A percentile compares a stretch with the other conserved stretches of the same genome.
phyloP scores from a whole-genome alignment of 164 flowering plant genomes.

The Warburgia ugandensis region DNA sequence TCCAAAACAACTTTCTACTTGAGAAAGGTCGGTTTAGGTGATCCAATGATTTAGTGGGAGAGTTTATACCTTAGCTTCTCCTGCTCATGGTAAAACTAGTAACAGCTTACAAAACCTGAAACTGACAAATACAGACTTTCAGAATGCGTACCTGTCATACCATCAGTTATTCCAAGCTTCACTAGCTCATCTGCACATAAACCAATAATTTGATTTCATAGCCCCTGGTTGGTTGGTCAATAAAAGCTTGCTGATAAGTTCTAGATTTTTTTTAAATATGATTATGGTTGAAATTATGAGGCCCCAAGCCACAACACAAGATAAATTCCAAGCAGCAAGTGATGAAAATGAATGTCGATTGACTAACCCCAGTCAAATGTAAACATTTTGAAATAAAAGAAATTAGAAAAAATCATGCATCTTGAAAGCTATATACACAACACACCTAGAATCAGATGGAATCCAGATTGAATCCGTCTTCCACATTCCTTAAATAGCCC shows the following conservation, averaged over 20 bases:
- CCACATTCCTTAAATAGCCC: conserved; percentile 84
- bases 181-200: conserved; percentile 59
- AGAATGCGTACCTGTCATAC: conserved; percentile 46
- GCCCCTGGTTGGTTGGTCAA: too few relatives aligned
- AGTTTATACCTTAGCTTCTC: too few relatives aligned
- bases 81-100: background rate
- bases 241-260: too few relatives aligned
- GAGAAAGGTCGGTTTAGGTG: too few relatives aligned
- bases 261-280: too few relatives aligned
- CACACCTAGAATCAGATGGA: conserved; percentile 59
- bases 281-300: too few relatives aligned
- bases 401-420: background rate
- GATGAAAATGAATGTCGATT: too few relatives aligned
- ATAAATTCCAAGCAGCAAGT: too few relatives aligned
- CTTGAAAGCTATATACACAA: background rate
- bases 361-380: too few relatives aligned
- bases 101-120: background rate
- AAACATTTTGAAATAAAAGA: background rate
- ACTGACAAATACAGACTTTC: background rate
- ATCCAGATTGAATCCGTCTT: conserved; percentile 71
- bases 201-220: conserved; percentile 6
- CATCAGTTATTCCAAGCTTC: conserved; percentile 72
- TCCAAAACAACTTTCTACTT: too few relatives aligned
- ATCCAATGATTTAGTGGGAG: too few relatives aligned
- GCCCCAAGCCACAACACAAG: too few relatives aligned